Evolutionary conservation across 2,329 filamentous ascomycete species (phyloP), one percentile per base, ranked within the genome.

Genomic region (Arachnomyces sp.): DNA sequence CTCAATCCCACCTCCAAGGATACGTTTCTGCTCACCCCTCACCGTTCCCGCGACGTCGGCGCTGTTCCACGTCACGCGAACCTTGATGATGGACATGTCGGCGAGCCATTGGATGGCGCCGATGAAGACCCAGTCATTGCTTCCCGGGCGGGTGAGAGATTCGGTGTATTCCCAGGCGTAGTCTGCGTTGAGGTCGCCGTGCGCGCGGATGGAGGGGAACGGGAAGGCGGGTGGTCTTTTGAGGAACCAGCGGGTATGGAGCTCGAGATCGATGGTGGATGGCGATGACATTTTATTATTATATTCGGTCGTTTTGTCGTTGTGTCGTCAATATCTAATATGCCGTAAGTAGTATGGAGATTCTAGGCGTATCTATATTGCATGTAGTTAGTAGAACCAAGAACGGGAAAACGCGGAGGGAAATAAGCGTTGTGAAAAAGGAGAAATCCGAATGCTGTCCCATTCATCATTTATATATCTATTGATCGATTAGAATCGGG

Each of bases 1-100:
- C n/a, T 18, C 8, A n/a, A 45, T 44, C 6, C 37, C 38, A 2
- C 57, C 59, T 3, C 54, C 48, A 8, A 56, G 52, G 28, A 51
- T 47, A 45, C 62, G 53, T 43, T 51, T 62, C 37, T 63, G 58
- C 29, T 61, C 43, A 3, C 52, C 56, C 34, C 52, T 55, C 12
- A 57, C 55, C 8, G 55, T 63, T 21, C 46, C 30, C 6, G 39
- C 40, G 3, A 60, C 57, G 39, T 60, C 51, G 7, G 51, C 52
- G 2, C 49, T 44, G 44, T 63, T 59, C 62, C 62, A 65, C 3
- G 50, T 52, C 16, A 65, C 34, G 32, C 52, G 54, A 7, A 65
- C 55, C 30, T 59, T 61, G 3, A 59, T 61, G 7, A 52, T 54
- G 6, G 53, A 53, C 15, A 60, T 45, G 7, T 55, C 55, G 3